Evolutionary conservation across 768 basidiomycete species (phyloP).

Genomic region (Russula olivacea): DNA sequence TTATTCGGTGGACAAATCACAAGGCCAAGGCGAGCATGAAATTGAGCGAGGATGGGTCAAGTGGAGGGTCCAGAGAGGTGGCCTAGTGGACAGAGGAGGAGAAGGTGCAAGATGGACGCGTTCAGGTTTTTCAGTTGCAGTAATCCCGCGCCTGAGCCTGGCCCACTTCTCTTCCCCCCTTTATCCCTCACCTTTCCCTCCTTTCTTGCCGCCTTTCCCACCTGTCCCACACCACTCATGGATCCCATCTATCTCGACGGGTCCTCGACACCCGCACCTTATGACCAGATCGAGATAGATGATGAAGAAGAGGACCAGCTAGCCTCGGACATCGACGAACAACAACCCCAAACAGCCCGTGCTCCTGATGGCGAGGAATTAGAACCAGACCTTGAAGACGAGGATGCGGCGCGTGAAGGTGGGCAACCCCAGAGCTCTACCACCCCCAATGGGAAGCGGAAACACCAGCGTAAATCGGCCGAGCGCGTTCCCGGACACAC

Average conservation of each 20-base stretch:
- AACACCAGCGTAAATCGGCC: conserved; percentile 22
- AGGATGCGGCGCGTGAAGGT: conserved; percentile 6
- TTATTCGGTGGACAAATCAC: not conserved
- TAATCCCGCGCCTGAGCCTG: conserved; percentile 7
- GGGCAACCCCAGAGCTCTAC: conserved; percentile 2
- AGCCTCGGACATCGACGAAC: conserved; percentile 22
- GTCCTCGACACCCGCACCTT: conserved; percentile 11
- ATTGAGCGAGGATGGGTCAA: not conserved
- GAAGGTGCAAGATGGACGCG: conserved; percentile 5
- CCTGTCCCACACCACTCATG: conserved; percentile 15
- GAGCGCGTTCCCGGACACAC: conserved; percentile 24
- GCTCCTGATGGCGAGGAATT: conserved; percentile 22
- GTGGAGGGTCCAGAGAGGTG: not conserved
- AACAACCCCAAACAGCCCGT: not conserved
- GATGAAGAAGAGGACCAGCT: conserved; percentile 27
- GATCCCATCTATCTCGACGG: conserved; percentile 25
- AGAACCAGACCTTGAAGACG: conserved; percentile 25
- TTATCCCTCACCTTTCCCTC: conserved; percentile 13
- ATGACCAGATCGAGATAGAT: conserved; percentile 24
- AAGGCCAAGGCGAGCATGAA: not conserved
- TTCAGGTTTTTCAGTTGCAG: not conserved
- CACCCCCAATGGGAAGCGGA: conserved; percentile 17
- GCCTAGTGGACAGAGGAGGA: not conserved
- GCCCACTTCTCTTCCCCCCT: conserved; percentile 4
- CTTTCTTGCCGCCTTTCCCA: conserved; percentile 10